phyloP scores from a whole-genome alignment of 129 eudicot genomes.

The Helichrysum umbraculigerum region DNA sequence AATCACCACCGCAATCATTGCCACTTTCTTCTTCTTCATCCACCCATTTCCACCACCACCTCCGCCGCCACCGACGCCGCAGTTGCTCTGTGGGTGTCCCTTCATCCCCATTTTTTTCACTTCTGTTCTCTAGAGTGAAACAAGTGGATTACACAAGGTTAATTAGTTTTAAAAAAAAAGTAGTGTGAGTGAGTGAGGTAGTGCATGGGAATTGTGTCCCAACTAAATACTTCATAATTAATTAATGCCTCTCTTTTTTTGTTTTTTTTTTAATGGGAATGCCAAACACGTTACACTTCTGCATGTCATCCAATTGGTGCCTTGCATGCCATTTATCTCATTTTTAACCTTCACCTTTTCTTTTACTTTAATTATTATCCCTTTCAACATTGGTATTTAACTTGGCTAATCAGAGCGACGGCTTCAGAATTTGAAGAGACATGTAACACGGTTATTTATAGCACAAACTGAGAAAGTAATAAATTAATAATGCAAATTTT shows the following conservation, averaged over 20 bases:
- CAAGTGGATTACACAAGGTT: conserved; percentile 40
- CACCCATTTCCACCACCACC: conserved; percentile 13
- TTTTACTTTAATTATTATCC: no score
- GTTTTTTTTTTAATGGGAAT: neutral
- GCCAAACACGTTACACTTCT: conserved; percentile 23
- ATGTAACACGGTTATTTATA: no score
- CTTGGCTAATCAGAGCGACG: no score
- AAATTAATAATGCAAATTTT: no score
- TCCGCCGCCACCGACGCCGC: conserved; percentile 28
- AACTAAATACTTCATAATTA: conserved; percentile 28
- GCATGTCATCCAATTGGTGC: conserved; percentile 44
- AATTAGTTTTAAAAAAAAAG: neutral
- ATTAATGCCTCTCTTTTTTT: neutral
- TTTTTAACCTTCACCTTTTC: neutral
- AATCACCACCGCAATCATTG: conserved; percentile 40
- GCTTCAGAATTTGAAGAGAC: no score
- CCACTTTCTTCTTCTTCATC: conserved; percentile 23
- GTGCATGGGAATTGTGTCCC: conserved; percentile 59
- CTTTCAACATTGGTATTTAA: no score
- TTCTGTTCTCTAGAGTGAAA: neutral
- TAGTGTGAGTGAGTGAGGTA: neutral
- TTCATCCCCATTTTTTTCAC: conserved; percentile 20
- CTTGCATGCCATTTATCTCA: neutral
- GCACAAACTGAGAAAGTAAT: no score
- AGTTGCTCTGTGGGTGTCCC: conserved; percentile 32